Conservation (phyloP, 208 protist genomes). For the Kentomonas sorsogonicus region DNA sequence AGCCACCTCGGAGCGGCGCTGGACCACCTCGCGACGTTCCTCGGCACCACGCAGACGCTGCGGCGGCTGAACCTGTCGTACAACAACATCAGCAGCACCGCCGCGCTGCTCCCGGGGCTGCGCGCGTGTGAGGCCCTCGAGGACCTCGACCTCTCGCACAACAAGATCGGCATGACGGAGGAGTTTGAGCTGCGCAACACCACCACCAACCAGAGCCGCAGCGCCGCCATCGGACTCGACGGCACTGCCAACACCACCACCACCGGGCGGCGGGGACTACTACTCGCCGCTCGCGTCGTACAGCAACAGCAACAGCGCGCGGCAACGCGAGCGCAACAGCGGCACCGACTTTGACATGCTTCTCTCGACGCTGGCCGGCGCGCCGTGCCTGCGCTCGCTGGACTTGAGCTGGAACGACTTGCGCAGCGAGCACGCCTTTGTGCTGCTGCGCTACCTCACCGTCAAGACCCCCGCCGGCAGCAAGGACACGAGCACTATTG, state of each 20-base stretch:
- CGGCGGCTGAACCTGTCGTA: slow-evolving; percentile 41
- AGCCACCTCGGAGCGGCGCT: slow-evolving; percentile 58
- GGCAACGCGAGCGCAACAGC: background rate
- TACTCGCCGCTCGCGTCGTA: no score
- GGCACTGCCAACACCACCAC: background rate
- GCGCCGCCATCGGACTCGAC: background rate
- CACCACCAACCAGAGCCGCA: no score
- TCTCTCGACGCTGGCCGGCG: slow-evolving; percentile 24
- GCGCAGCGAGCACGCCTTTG: slow-evolving; percentile 34
- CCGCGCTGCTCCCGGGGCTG: slow-evolving; percentile 31
- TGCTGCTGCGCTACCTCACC: slow-evolving; percentile 17
- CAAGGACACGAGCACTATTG: no score
- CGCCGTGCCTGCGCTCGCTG: slow-evolving; percentile 32
- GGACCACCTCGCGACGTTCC: slow-evolving; percentile 27
- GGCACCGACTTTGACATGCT: slow-evolving; percentile 18
- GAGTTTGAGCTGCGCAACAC: slow-evolving; percentile 10
- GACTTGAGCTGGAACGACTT: slow-evolving; percentile 79
- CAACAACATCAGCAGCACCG: slow-evolving; percentile 47
- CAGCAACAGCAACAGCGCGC: no score
- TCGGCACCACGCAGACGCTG: slow-evolving; percentile 32
- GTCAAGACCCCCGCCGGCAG: no score
- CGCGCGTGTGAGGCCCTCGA: slow-evolving; percentile 17
- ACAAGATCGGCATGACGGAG: slow-evolving; percentile 56
- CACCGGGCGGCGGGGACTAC: no score
- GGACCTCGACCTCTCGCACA: slow-evolving; percentile 65